Evolutionary conservation across 176 grass and related monocot species (phyloP).

Genomic region (Thinopyrum elongatum): DNA sequence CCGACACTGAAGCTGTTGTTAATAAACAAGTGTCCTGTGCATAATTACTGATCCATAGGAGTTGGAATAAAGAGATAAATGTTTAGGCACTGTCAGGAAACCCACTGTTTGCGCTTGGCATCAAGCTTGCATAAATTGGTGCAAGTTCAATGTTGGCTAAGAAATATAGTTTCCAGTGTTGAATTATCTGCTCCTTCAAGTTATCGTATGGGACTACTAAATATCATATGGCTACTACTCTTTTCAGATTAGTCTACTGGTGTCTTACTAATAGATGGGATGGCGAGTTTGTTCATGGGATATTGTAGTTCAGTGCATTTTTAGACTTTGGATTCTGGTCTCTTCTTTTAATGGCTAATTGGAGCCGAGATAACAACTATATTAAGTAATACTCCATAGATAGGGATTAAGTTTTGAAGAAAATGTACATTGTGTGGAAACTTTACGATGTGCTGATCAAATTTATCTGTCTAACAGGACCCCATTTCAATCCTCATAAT

Average conservation of each 20-base stretch:
- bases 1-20: not conserved
- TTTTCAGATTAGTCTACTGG: not conserved
- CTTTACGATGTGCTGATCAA: not conserved
- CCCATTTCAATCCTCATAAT: constrained; percentile 67
- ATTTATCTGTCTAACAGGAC: constrained; percentile 30
- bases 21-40: not conserved
- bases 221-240: not conserved
- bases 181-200: not conserved
- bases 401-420: not conserved
- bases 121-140: not conserved
- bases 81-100: not conserved
- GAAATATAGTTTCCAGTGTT: not conserved
- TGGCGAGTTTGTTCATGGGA: not conserved
- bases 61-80: not conserved
- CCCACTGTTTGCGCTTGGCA: not conserved
- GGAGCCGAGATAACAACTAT: not conserved
- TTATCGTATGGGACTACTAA: not conserved
- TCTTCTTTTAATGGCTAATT: not conserved
- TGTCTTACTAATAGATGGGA: not conserved
- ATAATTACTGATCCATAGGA: not conserved
- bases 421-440: not conserved
- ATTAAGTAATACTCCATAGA: not conserved
- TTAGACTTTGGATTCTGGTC: not conserved
- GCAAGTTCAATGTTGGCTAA: not conserved
- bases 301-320: not conserved